Evolutionary conservation across 768 basidiomycete species (phyloP), one percentile per base, ranked within the genome.

Genomic region (Thelephora ganbajun): DNA sequence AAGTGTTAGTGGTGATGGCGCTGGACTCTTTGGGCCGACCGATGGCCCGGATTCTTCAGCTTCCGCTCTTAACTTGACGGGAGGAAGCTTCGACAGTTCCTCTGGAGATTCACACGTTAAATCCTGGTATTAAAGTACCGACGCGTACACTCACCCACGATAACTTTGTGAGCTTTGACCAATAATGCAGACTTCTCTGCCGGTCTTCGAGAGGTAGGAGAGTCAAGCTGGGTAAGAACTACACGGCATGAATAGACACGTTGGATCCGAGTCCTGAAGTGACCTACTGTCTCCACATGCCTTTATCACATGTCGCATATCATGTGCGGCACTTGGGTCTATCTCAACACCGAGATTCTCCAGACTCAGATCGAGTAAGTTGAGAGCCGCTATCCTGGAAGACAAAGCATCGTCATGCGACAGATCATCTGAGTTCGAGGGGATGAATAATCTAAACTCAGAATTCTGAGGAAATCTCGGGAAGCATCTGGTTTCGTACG

Each of bases 331-430:
- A 1, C 65, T 66, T 3, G 60, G 53, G 2, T 77, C 80, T 0
- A 88, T 76, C 46, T 89, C 80, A 7, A 98, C 73, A 13, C 93
- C 94, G 1, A 99, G 76, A 64, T 98, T 92, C 35, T 84, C 82
- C 9, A 98, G 67, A 2, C 80, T 74, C 0, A 99, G 69, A 61
- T 97, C 94, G 1, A 98, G 70, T 71, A 92, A 76, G 54, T 93
- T 92, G 41, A 99, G 69, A 1, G 92, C 93, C 12, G 90, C 89
- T 13, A 97, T 80, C 5, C 93, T 79, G 57, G 80, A 85, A 0
- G 92, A 79, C 3, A 99, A 68, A 0, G 89, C 84, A 56, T 89
- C 88, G 59, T 99, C 92, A 59, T 96, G 93, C 1, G 80, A 81
- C 0, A 75, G 69, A 56, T 99, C 94, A 45, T 79, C 76, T n/a